Evolutionary conservation across 2,329 filamentous ascomycete genomes (phyloP).

Genomic region (Seiridium unicorne): DNA sequence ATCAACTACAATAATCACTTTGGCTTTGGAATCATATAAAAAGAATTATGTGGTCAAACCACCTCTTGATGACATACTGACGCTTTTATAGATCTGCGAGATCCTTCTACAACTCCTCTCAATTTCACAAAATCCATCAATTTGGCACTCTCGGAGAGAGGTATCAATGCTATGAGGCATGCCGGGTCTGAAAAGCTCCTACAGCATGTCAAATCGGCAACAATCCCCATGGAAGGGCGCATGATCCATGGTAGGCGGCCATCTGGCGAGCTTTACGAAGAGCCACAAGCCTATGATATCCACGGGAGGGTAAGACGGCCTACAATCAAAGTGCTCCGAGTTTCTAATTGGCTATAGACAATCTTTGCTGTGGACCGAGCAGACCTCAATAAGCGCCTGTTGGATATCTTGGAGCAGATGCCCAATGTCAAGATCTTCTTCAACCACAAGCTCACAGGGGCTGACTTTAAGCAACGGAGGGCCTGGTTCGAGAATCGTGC

Average conservation of each 20-base stretch:
- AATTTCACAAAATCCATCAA: conserved; percentile 99
- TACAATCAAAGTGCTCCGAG: not conserved
- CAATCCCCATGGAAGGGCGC: conserved; percentile 90
- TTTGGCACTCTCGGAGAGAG: conserved; percentile 87
- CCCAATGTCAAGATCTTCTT: conserved; percentile 92
- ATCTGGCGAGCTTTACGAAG: conserved; percentile 68
- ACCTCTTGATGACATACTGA: not conserved
- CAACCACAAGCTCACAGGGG: conserved; percentile 88
- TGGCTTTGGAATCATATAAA: not conserved
- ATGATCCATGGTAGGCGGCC: conserved; percentile 83
- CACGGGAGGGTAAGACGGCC: conserved; percentile 68
- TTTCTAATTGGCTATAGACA: conserved; percentile 46
- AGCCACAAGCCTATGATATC: conserved; percentile 85
- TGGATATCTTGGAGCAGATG: conserved; percentile 79
- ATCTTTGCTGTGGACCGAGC: conserved; percentile 86
- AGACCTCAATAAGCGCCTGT: conserved; percentile 76
- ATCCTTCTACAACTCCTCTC: conserved; percentile 77
- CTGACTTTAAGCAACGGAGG: conserved; percentile 74
- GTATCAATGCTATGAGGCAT: conserved; percentile 81
- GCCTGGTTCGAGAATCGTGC: conserved; percentile 79
- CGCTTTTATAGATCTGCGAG: conserved; percentile 72
- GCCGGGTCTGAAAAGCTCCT: conserved; percentile 67
- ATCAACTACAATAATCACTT: too few species aligned
- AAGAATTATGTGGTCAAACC: not conserved
- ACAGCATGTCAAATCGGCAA: conserved; percentile 70